Evolutionary conservation across 2,329 filamentous ascomycete species (phyloP), one percentile per base, ranked within the genome.

Genomic region (Talaromyces piceae): DNA sequence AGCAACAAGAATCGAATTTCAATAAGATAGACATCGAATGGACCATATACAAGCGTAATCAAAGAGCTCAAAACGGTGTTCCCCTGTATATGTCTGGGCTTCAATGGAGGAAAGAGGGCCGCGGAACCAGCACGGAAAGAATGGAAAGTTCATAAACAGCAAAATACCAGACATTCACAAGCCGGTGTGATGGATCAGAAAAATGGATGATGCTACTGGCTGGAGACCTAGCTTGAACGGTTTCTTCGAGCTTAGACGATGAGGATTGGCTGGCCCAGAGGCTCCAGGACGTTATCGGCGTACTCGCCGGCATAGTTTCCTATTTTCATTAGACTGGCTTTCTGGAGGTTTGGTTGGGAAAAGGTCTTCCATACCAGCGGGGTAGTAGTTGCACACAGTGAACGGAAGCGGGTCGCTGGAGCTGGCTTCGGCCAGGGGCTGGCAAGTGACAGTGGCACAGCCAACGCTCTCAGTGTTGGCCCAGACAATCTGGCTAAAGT

Each of bases 341-440:
- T 11, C 22, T 12, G 26, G 25, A 23, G n/a, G 9, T 6, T 4
- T 11, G 26, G 4, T 7, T 11, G 5, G 22, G 11, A 11, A 3
- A 13, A 37, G 16, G 12, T 6, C 11, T 5, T 25, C 69, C 81
- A 69, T 81, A 87, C 88, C 89, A 56, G 82, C 73, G 55, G 82
- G 78, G 58, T 73, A 74, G 75, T 95, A 95, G 79, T 95, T 91
- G 84, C 89, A 95, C 62, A 94, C 88, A 26, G 87, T 91, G 76
- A 82, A 89, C 72, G 80, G 83, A n/a, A 82, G 71, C 31, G 76
- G 50, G 25, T 71, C 59, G 46, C 65, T 61, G 52, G 63, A 61
- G 47, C 69, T 71, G 44, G 68, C 67, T 56, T 74, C 73, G 47
- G 61, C 65, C 41, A 79, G 66, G 49, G 53, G 60, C 26, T 57